phyloP scores from a whole-genome alignment of 1,139 yeast genomes.

The Blastobotrys niveus region DNA sequence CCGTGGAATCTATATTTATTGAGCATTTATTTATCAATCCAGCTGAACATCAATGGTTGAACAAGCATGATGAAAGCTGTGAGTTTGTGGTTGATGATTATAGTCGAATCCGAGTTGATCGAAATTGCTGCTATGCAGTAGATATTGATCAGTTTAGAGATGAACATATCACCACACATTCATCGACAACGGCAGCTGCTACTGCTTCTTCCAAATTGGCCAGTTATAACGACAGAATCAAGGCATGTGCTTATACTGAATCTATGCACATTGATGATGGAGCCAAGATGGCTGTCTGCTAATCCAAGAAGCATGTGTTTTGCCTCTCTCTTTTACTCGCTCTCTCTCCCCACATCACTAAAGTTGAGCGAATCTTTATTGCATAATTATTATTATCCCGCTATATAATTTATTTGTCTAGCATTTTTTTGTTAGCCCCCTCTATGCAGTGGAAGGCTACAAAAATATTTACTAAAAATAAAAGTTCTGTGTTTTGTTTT shows the following conservation, averaged over 20 bases:
- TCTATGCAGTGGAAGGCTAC: too few species aligned
- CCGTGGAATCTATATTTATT: conserved; percentile 8
- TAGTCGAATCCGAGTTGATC: conserved; percentile 12
- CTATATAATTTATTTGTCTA: too few species aligned
- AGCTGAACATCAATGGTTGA: background rate
- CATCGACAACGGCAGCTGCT: too few species aligned
- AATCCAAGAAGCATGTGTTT: too few species aligned
- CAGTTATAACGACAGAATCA: background rate
- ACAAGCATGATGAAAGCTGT: background rate
- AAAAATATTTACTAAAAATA: background rate
- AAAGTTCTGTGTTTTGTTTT: conserved; percentile 4
- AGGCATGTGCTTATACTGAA: conserved; percentile 6
- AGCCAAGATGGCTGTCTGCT: too few species aligned
- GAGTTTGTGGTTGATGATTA: conserved; percentile 12
- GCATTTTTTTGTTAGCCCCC: too few species aligned
- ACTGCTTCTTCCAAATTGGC: conserved; percentile 2
- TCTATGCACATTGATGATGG: too few species aligned
- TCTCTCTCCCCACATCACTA: too few species aligned
- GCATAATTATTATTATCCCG: background rate
- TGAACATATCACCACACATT: background rate
- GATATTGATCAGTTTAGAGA: conserved; percentile 12
- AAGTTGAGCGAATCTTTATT: background rate
- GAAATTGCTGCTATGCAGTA: conserved; percentile 10
- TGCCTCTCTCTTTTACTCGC: too few species aligned
- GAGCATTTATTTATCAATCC: conserved; percentile 11